These are phyloP conservation scores for Raphanus raphanistrum DNA, from an alignment of 345 rosid species.

Conservation along the genomic window DNA sequence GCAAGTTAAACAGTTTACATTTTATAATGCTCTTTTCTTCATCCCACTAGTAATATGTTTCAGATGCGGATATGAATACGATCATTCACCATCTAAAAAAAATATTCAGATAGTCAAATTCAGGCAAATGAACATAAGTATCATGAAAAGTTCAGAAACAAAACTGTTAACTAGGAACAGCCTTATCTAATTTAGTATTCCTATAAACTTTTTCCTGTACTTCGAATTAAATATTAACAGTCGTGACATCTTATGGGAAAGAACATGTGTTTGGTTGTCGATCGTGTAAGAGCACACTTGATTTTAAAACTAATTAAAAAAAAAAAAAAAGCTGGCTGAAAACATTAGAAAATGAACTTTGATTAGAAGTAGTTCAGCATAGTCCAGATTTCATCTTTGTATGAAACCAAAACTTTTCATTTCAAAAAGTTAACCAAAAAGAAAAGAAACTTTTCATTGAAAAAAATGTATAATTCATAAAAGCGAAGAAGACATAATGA, in stretches of 20 bases:
- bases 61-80: neutral
- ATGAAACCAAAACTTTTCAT: neutral
- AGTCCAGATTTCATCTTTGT: slow-evolving; percentile 14
- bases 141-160: neutral
- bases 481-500: neutral
- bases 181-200: neutral
- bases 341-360: neutral
- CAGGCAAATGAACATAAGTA: neutral
- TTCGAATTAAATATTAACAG: slow-evolving; percentile 5
- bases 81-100: neutral
- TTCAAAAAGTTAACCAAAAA: neutral
- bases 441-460: neutral
- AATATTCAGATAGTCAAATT: no score
- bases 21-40: no score
- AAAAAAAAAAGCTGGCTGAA: neutral
- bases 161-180: neutral
- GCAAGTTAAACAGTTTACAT: no score
- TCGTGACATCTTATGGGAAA: slow-evolving; percentile 25
- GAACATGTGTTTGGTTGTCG: slow-evolving; percentile 6
- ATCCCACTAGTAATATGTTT: no score
- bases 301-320: neutral
- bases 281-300: slow-evolving; percentile 23
- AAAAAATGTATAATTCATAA: neutral
- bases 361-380: no score
- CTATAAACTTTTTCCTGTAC: neutral